phyloP scores from a whole-genome alignment of 257 asterid genomes.

The Solanum okadae region DNA sequence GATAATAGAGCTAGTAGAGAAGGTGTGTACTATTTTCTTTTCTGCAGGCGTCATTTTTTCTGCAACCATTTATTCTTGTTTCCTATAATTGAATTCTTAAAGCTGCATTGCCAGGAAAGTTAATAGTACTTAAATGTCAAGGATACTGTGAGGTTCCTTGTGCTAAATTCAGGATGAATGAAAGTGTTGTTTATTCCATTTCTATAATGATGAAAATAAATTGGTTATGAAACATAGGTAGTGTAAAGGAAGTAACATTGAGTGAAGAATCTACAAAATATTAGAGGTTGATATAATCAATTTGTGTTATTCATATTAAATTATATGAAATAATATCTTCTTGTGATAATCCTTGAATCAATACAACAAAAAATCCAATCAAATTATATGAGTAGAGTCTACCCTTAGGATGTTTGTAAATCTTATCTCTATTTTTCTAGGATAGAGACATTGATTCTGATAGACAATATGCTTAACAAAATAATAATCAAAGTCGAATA shows the following conservation, averaged over 20 bases:
- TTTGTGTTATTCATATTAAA: not conserved
- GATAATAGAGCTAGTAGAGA: not conserved
- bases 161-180: not conserved
- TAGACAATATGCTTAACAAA: not conserved
- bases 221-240: not conserved
- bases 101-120: not conserved
- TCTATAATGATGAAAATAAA: not conserved
- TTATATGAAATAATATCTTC: not conserved
- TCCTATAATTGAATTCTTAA: not conserved
- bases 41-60: not conserved
- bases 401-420: too few species aligned
- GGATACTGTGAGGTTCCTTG: not conserved
- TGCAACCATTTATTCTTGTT: not conserved
- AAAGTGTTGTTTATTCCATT: not conserved
- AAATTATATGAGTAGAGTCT: not conserved
- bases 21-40: not conserved
- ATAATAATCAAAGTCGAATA: not conserved
- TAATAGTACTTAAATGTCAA: not conserved
- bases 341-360: not conserved
- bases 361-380: not conserved
- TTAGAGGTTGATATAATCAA: not conserved
- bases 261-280: not conserved
- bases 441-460: not conserved
- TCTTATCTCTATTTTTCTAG: too few species aligned
- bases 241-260: not conserved